Base-by-base conservation (phyloP, 2,329 filamentous ascomycete species). In the Botrytis byssoidea region DNA sequence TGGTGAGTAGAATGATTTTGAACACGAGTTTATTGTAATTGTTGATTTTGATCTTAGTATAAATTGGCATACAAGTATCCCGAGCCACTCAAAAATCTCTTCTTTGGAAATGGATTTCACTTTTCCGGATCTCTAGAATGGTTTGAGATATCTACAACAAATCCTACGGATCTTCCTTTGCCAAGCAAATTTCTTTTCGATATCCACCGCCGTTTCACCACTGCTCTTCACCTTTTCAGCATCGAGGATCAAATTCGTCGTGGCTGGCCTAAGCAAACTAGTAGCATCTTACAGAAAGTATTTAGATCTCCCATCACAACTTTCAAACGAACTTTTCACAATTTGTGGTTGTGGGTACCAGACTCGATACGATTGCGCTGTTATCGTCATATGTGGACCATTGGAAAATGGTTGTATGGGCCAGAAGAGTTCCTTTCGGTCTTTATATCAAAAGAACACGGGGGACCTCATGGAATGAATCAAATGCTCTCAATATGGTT, bases 141-240 rank as follows among this genome's bases (percentile, higher is more conserved):
- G 18, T 66, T 66, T 48, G 12, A 25, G 3, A 66, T 66, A 51
- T 51, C 64, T 35, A 66, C 29, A 10, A 66, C 44, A 40, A 51
- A 66, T 37, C 64, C 64, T 35, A 32, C 22, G 51, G 22, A n/a
- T 8, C 20, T 66, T 35, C 64, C 42, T 66, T 66, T 66, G 64
- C 64, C 64, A 32, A 66, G 44, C 29, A 18, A 51, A 14, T 66
- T 66, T 37, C 42, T 37, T 6, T 66, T 66, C 4, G 64, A 51
- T 14, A 35, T 51, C 32, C 44, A 66, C 44, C 44, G 64, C 44
- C 64, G 29, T n/a, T 66, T 66, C 29, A 48, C 29, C 16, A 22
- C 40, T 48, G 44, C 42, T 16, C 64, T 66, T 20, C 42, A 66
- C 48, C 64, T 66, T 40, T 48, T 66, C 20, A 48, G 64, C 22